Evolutionary conservation across 257 asterid species (phyloP).

Genomic region (Penstemon eatonii): DNA sequence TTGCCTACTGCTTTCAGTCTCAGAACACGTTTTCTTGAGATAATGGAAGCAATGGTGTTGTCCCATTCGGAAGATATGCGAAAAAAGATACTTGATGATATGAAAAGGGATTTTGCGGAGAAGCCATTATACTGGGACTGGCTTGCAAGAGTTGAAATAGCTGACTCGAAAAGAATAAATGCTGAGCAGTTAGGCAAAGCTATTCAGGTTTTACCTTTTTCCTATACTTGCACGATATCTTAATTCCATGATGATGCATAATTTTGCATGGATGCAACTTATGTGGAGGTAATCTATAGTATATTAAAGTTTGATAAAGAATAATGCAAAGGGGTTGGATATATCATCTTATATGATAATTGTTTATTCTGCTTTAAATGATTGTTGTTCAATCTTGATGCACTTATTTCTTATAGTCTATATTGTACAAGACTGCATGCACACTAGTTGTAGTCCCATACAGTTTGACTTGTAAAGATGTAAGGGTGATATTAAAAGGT

Average conservation of each 20-base stretch:
- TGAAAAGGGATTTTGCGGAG: slow-evolving; percentile 63
- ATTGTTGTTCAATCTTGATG: neutral
- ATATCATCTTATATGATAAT: neutral
- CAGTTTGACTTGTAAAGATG: neutral
- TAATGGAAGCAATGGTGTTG: slow-evolving; percentile 61
- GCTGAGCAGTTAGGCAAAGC: slow-evolving; percentile 49
- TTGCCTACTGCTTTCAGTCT: slow-evolving; percentile 69
- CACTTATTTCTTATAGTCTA: too few relatives aligned
- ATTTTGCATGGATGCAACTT: neutral
- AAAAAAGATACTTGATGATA: slow-evolving; percentile 54
- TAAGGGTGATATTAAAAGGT: neutral
- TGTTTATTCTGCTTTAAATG: too few relatives aligned
- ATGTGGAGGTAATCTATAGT: neutral
- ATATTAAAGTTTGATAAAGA: neutral
- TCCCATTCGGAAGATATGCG: slow-evolving; percentile 61
- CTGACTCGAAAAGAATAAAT: slow-evolving; percentile 32
- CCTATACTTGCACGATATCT: neutral
- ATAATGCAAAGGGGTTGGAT: neutral
- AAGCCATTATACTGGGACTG: slow-evolving; percentile 87
- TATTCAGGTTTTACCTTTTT: slow-evolving; percentile 48
- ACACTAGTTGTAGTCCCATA: neutral
- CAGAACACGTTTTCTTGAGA: slow-evolving; percentile 71
- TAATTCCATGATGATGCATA: neutral
- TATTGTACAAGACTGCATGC: too few relatives aligned
- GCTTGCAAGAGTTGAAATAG: slow-evolving; percentile 69